These are phyloP conservation scores for Aspergillus sp. DNA, from an alignment of 2,329 filamentous ascomycete species.

Conservation along the genomic window DNA sequence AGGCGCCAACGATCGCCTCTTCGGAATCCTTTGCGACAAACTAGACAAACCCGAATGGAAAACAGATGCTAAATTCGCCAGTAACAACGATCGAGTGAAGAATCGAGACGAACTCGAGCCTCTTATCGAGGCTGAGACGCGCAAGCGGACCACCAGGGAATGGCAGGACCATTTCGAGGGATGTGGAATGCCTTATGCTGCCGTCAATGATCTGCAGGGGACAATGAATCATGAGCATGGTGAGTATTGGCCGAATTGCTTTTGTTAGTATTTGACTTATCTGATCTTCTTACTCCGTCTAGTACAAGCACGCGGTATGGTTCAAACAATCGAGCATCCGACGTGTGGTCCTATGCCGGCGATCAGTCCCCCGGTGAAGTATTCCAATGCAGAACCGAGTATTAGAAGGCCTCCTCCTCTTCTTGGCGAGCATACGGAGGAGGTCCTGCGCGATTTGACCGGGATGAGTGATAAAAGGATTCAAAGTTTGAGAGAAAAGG, in stretches of 20 bases:
- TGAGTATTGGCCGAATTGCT: constrained; percentile 25
- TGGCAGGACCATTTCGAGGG: constrained; percentile 86
- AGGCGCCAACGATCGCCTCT: constrained; percentile 60
- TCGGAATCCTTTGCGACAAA: constrained; percentile 55
- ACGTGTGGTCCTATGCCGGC: constrained; percentile 81
- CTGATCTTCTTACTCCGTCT: background rate
- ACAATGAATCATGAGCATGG: constrained; percentile 83
- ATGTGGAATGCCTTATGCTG: constrained; percentile 89
- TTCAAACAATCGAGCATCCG: constrained; percentile 78
- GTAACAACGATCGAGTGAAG: constrained; percentile 55
- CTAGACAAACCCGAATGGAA: constrained; percentile 57
- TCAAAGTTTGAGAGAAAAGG: constrained; percentile 1
- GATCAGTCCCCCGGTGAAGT: constrained; percentile 92
- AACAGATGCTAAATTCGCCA: constrained; percentile 51
- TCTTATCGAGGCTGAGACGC: constrained; percentile 71
- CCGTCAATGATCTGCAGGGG: constrained; percentile 86
- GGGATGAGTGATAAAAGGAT: constrained; percentile 1
- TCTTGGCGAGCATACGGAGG: constrained; percentile 80
- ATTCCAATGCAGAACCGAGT: constrained; percentile 73
- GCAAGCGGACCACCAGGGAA: constrained; percentile 73
- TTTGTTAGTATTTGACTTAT: no score
- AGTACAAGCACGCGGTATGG: constrained; percentile 77
- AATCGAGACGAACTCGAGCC: constrained; percentile 71
- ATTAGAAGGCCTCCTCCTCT: constrained; percentile 76
- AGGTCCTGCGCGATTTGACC: constrained; percentile 59